Evolutionary conservation across 768 basidiomycete genomes (phyloP).

Genomic region (Kwoniella shandongensis): DNA sequence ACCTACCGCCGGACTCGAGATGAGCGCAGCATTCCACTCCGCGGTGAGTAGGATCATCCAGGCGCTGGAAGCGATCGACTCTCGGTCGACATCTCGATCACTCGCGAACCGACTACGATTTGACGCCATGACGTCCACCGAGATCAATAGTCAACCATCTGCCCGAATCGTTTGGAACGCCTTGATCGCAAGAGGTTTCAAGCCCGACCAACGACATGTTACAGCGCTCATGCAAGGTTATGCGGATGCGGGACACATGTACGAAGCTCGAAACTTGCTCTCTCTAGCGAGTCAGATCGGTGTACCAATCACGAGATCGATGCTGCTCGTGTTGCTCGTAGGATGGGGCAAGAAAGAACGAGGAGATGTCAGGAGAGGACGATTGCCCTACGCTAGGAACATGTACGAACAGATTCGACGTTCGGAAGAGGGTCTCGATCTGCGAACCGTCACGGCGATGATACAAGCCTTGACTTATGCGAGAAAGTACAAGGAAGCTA

Average conservation of each 20-base stretch:
- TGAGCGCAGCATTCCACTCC: constrained; percentile 2
- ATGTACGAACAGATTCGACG: not conserved
- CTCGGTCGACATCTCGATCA: constrained; percentile 12
- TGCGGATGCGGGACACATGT: constrained; percentile 28
- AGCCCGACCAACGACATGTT: constrained; percentile 29
- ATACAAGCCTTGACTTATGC: constrained; percentile 12
- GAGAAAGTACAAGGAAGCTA: constrained; percentile 4
- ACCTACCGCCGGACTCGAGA: constrained; percentile 12
- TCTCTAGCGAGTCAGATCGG: constrained; percentile 15
- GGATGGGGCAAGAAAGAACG: constrained; percentile 17
- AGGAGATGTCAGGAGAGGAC: not conserved
- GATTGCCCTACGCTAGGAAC: not conserved
- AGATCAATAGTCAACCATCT: constrained; percentile 18
- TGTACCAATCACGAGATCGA: constrained; percentile 4
- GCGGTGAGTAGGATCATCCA: constrained; percentile 13
- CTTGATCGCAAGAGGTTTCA: constrained; percentile 30
- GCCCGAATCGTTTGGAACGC: constrained; percentile 33
- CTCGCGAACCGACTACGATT: constrained; percentile 30
- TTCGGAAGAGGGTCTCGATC: not conserved
- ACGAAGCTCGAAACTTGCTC: constrained; percentile 25
- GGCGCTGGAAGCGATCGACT: constrained; percentile 3
- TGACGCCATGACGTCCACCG: constrained; percentile 18
- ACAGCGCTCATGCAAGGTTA: constrained; percentile 37
- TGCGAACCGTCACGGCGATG: constrained; percentile 12
- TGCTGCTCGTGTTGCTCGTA: constrained; percentile 22